A percentile compares a stretch with the other conserved stretches of the same genome.
These are phyloP conservation scores for Mycogone perniciosa DNA, from an alignment of 2,329 filamentous ascomycete species.

Conservation along the genomic window DNA sequence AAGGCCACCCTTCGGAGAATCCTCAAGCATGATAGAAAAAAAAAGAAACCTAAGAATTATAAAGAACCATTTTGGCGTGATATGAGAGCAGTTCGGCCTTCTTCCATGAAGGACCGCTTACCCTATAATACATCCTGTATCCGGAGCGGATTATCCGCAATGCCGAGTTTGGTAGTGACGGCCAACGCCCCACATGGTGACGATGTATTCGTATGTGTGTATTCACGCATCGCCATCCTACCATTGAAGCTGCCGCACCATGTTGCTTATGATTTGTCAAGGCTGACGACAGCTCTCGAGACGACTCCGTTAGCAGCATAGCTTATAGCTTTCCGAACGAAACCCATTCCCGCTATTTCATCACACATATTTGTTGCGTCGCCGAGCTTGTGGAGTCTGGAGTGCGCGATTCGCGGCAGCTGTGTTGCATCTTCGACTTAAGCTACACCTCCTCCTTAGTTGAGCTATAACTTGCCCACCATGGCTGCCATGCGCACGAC, in stretches of 20 bases:
- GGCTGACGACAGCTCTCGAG: conserved; percentile 12
- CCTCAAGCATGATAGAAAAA: neutral
- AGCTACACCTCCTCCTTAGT: neutral
- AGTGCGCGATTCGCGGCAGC: conserved; percentile 3
- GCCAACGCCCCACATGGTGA: conserved; percentile 10
- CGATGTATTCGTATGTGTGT: conserved; percentile 1
- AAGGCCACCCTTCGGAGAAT: neutral
- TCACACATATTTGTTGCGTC: no score
- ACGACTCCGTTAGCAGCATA: neutral
- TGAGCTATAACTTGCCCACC: conserved; percentile 11
- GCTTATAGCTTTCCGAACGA: neutral
- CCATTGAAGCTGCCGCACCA: conserved; percentile 7
- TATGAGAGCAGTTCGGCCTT: no score
- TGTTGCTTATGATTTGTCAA: conserved; percentile 3
- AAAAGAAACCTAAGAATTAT: no score
- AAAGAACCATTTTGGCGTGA: neutral
- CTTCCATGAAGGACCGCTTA: no score
- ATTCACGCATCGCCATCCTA: neutral
- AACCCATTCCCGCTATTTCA: no score
- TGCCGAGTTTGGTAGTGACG: neutral
- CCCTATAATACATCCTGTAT: neutral
- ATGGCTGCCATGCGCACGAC: conserved; percentile 28
- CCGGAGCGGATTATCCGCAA: conserved; percentile 7
- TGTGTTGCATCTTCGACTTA: conserved; percentile 8
- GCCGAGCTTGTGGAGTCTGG: neutral